Evolutionary conservation across 2,329 filamentous ascomycete genomes (phyloP), one percentile per base, ranked within the genome.

Genomic region (Monosporascus sp.): DNA sequence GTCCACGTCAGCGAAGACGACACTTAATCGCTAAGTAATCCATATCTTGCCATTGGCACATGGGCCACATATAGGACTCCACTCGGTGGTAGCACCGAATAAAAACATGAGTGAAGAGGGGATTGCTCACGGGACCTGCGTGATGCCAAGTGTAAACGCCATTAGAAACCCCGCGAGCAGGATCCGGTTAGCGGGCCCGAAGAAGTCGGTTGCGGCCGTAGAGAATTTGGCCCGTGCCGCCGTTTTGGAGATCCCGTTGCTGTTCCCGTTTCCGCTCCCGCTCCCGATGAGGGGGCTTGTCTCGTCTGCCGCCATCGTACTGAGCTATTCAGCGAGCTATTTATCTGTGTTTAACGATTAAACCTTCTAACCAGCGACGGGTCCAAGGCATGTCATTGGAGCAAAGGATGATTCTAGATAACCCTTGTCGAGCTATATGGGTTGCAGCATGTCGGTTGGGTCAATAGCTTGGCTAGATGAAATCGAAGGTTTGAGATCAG

Each of bases 101-200:
- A 35, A 35, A 31, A 14, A 31, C 3, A 3, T 22, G 22, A 31
- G 3, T 31, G 27, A 31, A 14, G 3, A 14, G 27, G 5, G 27
- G 5, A 9, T 31, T 14, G 54, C 64, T 60, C 56, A 65, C 63
- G 64, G 64, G 37, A 66, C 63, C 53, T 67, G 65, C 6, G 65
- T 66, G 18, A 66, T 61, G 54, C 63, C 63, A 25, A 67, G 58
- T n/a, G 63, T 65, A 52, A 67, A 65, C 11, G 62, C 50, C 58
- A 66, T 65, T 44, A 67, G 52, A 45, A 67, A 66, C 18, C 65
- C 64, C 57, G 65, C 65, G 18, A 67, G 60, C 35, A 67, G 49
- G 37, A 66, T 63, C 37, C 65, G 63, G 49, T 66, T 66, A 27
- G 65, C 62, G 51, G 58, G 58, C 38, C 62, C 56, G 56, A 66